These are phyloP conservation scores for Acrodontium crateriforme DNA, from an alignment of 2,329 filamentous ascomycete species.

Conservation along the genomic window DNA sequence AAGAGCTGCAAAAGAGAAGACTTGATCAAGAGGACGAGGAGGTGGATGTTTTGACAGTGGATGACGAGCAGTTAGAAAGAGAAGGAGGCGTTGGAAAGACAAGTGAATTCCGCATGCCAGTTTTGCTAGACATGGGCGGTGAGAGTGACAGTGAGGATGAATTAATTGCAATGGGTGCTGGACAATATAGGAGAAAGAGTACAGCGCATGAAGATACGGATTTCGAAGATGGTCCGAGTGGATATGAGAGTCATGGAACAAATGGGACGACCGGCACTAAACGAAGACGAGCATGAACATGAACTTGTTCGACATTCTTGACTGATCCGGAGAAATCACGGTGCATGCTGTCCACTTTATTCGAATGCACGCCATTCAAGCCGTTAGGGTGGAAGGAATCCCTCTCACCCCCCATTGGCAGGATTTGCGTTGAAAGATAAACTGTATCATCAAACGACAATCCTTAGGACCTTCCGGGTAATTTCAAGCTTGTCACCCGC, in stretches of 20 bases:
- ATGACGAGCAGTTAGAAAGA: conserved; percentile 37
- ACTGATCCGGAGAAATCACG: no score
- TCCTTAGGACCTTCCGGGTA: no score
- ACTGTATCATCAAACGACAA: no score
- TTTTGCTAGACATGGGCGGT: conserved; percentile 80
- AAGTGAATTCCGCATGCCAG: conserved; percentile 65
- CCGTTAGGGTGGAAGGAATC: no score
- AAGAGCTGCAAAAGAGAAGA: conserved; percentile 82
- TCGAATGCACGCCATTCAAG: no score
- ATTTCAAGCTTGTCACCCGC: no score
- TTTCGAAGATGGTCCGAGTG: conserved; percentile 10
- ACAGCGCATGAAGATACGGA: conserved; percentile 36
- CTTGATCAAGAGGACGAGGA: conserved; percentile 88
- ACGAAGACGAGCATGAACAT: no score
- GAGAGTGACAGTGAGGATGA: conserved; percentile 96
- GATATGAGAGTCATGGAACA: conserved; percentile 9
- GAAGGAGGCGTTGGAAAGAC: conserved; percentile 27
- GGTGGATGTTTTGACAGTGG: conserved; percentile 74
- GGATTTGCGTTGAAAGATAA: no score
- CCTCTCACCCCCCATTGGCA: no score
- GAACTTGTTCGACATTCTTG: no score
- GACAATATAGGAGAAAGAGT: conserved; percentile 78
- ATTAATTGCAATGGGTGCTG: conserved; percentile 50
- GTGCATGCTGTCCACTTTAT: no score
- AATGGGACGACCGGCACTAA: neutral